phyloP scores from a whole-genome alignment of 2,329 filamentous ascomycete species.

The Emydomyces testavorans region DNA sequence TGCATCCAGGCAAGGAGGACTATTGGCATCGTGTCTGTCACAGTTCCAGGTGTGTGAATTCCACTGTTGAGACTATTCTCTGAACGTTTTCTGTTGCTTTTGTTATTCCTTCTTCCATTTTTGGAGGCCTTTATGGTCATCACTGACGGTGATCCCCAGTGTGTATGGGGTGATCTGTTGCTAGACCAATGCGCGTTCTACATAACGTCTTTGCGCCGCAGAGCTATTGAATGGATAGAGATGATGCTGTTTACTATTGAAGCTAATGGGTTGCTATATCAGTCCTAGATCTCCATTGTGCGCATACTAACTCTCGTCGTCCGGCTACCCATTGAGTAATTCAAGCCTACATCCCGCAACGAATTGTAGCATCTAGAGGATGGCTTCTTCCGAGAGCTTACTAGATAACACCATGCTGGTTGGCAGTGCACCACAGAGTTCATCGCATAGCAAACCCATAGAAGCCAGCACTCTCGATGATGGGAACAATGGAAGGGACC shows the following conservation, averaged over 20 bases:
- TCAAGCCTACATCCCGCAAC: no score
- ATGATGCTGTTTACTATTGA: not conserved
- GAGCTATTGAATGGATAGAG: not conserved
- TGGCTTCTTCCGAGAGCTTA: not conserved
- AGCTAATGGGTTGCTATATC: not conserved
- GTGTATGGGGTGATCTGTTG: not conserved
- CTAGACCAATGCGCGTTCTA: not conserved
- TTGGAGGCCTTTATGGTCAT: not conserved
- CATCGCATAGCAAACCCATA: not conserved
- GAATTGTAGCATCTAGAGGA: no score
- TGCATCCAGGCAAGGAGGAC: conserved; percentile 1
- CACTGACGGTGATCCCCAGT: not conserved
- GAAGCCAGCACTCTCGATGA: not conserved
- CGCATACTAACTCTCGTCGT: not conserved
- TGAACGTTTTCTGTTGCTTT: not conserved
- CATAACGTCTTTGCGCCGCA: not conserved
- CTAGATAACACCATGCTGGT: not conserved
- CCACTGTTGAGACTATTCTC: not conserved
- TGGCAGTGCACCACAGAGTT: not conserved
- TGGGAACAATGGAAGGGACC: not conserved
- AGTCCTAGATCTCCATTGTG: not conserved
- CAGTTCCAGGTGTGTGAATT: conserved; percentile 5
- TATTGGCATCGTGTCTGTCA: conserved; percentile 1
- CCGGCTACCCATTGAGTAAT: not conserved
- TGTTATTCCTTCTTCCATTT: not conserved